Percentiles rank a stretch among this genome's conserved stretches.
Evolutionary conservation across 2,329 filamentous ascomycete genomes (phyloP).

Genomic region (Chalara sp.): DNA sequence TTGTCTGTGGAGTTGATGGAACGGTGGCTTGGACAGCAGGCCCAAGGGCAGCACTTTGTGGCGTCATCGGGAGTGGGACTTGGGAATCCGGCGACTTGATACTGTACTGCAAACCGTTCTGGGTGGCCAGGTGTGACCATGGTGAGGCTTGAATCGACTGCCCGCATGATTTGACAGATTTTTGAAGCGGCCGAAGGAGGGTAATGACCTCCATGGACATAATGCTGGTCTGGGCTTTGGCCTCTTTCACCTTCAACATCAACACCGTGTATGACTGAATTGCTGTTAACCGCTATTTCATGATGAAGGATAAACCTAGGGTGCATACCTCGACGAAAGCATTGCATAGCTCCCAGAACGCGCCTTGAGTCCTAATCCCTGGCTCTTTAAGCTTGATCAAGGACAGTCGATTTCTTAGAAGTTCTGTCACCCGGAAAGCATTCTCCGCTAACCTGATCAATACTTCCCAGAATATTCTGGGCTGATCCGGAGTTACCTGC

Average conservation of each 20-base stretch:
- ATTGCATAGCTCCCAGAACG: constrained; percentile 67
- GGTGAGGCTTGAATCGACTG: constrained; percentile 62
- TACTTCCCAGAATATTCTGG: constrained; percentile 59
- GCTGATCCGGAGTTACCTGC: constrained; percentile 50
- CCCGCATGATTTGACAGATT: constrained; percentile 73
- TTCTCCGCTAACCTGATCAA: constrained; percentile 66
- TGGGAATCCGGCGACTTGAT: constrained; percentile 37
- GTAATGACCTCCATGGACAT: constrained; percentile 62
- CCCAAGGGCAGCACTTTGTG: constrained; percentile 80
- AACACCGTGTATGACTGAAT: constrained; percentile 59
- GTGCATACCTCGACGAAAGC: constrained; percentile 50
- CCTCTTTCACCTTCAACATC: constrained; percentile 50
- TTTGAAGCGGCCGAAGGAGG: constrained; percentile 74
- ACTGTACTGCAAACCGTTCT: constrained; percentile 17
- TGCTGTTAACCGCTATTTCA: constrained; percentile 18
- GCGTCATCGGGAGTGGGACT: constrained; percentile 70
- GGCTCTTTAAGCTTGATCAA: constrained; percentile 82
- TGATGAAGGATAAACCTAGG: neutral
- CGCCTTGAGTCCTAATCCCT: constrained; percentile 56
- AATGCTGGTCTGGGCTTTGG: constrained; percentile 39
- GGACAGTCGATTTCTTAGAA: constrained; percentile 65
- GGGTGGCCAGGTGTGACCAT: constrained; percentile 41
- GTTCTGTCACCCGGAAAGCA: constrained; percentile 66
- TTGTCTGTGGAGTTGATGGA: constrained; percentile 53
- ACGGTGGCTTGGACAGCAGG: constrained; percentile 88